Evolutionary conservation across 2,329 filamentous ascomycete species (phyloP).

Genomic region (Aspergillus novofumigatus): DNA sequence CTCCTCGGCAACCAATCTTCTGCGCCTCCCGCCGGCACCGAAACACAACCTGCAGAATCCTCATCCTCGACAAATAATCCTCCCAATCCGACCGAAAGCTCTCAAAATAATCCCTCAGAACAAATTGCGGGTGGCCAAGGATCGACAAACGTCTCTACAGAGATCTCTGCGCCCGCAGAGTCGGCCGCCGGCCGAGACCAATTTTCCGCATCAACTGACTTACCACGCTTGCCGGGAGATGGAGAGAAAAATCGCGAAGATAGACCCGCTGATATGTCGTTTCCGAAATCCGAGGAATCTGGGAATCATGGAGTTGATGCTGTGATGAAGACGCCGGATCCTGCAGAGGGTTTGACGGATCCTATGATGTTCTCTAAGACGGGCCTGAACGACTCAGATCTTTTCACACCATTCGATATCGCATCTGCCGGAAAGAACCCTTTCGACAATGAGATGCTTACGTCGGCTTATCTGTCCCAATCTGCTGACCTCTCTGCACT

Average conservation of each 20-base stretch:
- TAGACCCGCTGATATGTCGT: conserved; percentile 5
- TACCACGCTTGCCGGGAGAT: conserved; percentile 3
- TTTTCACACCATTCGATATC: conserved; percentile 35
- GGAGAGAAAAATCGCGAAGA: conserved; percentile 11
- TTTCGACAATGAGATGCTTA: conserved; percentile 38
- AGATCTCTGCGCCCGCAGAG: background rate
- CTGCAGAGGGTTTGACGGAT: conserved; percentile 30
- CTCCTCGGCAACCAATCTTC: conserved; percentile 35
- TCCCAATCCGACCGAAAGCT: background rate
- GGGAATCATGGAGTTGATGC: background rate
- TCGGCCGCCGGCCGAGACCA: conserved; percentile 5
- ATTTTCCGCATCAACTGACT: background rate
- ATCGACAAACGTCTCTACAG: background rate
- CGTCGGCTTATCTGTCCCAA: conserved; percentile 36
- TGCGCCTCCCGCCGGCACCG: conserved; percentile 17
- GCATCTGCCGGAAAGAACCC: conserved; percentile 29
- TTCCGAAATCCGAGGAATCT: conserved; percentile 8
- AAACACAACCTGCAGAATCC: conserved; percentile 9
- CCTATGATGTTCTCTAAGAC: conserved; percentile 31
- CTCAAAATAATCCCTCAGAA: background rate
- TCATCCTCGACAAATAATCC: background rate
- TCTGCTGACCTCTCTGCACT: conserved; percentile 32
- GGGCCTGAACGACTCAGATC: conserved; percentile 27
- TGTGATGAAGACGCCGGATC: conserved; percentile 16
- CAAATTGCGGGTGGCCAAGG: background rate